These are phyloP conservation scores for Alternaria novae-zelandiae DNA, from an alignment of 2,329 filamentous ascomycete genomes.

Conservation along the genomic window DNA sequence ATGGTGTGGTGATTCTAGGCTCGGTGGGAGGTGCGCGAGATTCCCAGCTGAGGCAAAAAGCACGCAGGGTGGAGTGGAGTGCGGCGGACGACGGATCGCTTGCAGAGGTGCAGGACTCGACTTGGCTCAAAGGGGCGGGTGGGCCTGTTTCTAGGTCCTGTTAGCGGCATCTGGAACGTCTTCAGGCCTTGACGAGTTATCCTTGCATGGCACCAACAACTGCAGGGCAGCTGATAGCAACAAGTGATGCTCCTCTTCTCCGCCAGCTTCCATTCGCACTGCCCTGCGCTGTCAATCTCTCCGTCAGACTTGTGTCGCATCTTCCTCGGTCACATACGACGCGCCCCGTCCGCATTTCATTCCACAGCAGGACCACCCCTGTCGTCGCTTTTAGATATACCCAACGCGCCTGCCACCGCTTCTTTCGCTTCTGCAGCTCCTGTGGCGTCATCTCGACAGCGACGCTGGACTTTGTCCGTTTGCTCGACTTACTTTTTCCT, in stretches of 20 bases:
- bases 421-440: background rate
- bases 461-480: conserved; percentile 3
- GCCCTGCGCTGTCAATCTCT: background rate
- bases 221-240: conserved; percentile 10
- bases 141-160: background rate
- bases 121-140: background rate
- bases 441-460: background rate
- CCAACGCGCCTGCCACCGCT: conserved; percentile 1
- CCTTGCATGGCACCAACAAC: conserved; percentile 12
- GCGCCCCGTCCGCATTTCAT: conserved; percentile 15
- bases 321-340: conserved; percentile 12
- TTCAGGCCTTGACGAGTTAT: conserved; percentile 5
- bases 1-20: background rate
- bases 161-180: conserved; percentile 22
- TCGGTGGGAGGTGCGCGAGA: background rate
- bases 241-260: conserved; percentile 2
- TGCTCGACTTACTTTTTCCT: conserved; percentile 2
- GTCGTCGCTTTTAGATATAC: conserved; percentile 2
- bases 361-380: conserved; percentile 11
- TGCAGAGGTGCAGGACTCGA: background rate
- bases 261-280: background rate
- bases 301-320: background rate
- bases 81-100: background rate
- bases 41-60: background rate
- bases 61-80: background rate